These are phyloP conservation scores for Huntiella abstrusa DNA, from an alignment of 2,329 filamentous ascomycete species.

Conservation along the genomic window DNA sequence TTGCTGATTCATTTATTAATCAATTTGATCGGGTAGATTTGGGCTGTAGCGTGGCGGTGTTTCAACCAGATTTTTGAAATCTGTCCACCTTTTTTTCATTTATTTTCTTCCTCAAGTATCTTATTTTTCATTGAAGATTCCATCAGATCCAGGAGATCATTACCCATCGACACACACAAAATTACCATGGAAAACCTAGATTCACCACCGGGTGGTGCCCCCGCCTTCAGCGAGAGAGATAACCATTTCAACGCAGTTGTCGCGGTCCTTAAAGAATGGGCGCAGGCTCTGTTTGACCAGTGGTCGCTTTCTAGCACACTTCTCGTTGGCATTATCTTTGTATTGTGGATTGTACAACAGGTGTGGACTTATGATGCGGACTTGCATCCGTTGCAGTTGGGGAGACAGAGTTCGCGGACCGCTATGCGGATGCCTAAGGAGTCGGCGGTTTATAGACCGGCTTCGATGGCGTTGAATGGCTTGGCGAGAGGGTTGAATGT, in stretches of 20 bases:
- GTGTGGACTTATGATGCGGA: slow-evolving; percentile 63
- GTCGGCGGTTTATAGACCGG: slow-evolving; percentile 71
- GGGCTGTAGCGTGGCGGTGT: no score
- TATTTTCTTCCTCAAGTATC: background rate
- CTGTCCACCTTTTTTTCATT: no score
- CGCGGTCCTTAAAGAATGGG: slow-evolving; percentile 49
- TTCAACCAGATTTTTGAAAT: no score
- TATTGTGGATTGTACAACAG: slow-evolving; percentile 52
- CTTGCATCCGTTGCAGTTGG: slow-evolving; percentile 77
- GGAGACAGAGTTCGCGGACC: slow-evolving; percentile 61
- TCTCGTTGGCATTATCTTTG: slow-evolving; percentile 46
- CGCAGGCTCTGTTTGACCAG: slow-evolving; percentile 50
- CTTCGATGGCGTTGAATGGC: slow-evolving; percentile 69
- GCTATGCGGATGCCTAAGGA: slow-evolving; percentile 68
- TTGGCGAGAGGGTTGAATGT: slow-evolving; percentile 63
- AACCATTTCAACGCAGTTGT: slow-evolving; percentile 16
- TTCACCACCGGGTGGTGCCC: background rate
- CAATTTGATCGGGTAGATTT: no score
- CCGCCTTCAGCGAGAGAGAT: no score
- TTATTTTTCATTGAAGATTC: background rate
- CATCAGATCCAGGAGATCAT: background rate
- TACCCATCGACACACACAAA: background rate
- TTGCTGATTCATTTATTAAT: no score
- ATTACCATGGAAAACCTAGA: background rate
- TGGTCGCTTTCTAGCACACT: slow-evolving; percentile 9